Evolutionary conservation across 2,329 filamentous ascomycete species (phyloP), one percentile per base, ranked within the genome.

Genomic region (Paraphaeosphaeria minitans): DNA sequence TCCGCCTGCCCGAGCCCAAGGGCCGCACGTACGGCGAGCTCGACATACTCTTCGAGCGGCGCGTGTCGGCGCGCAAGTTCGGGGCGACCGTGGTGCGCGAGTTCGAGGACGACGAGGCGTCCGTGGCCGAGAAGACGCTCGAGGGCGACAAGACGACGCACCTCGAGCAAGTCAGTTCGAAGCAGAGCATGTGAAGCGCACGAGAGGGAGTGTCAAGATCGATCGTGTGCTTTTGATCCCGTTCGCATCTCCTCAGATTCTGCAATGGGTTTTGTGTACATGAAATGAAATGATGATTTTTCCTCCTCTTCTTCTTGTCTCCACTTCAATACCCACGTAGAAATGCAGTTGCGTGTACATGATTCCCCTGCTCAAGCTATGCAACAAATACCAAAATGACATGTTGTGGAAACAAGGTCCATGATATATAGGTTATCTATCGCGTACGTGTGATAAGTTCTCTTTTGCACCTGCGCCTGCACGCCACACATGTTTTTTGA

Each of bases 11-110:
- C 0, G 92, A 96, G 73, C 91, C 92, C 0, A 82, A 82, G 6
- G 92, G 91, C 14, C 87, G 92, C 42, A 90, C 91, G 0, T 96
- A 93, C 73, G 92, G 90, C 19, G 92, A 97, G 77, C 80, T 96
- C 58, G 92, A 97, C 72, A 72, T 95, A 29, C 81, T 96, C 50
- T 97, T 97, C 69, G 90, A 96, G 79, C 65, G 64, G 58, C 66
- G 66, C 43, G 61, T 74, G 8, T 49, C 68, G 22, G 75, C 75
- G 3, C 59, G 75, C 51, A 69, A 74, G 53, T 76, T 76, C 58
- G 60, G 56, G 14, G 46, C 49, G 16, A 74, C 73, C 0, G 56
- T 66, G 22, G 72, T 75, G 10, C 64, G 71, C 29, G 64, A 62
- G 35, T 66, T 71, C 50, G 57, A 67, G 46, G 49, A 61, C n/a